Base-by-base conservation (phyloP, 108 stramenopile species). In the Aureococcus anophagefferens region DNA sequence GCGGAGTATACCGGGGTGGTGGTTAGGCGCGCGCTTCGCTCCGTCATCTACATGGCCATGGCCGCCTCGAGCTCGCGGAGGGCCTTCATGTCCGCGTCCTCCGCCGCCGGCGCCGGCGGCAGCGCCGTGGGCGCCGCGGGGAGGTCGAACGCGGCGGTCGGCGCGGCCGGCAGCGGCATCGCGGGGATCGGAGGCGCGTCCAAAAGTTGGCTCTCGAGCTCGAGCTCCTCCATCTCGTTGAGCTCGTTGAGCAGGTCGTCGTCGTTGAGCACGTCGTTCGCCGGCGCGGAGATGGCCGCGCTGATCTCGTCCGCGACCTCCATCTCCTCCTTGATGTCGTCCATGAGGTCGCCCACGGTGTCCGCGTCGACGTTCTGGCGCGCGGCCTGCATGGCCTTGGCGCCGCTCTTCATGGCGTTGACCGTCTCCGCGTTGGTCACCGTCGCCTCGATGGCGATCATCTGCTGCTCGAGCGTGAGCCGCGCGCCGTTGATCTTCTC, bases 401-500 rank as follows among this genome's bases (percentile, higher is more conserved):
- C 89, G 31, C 94, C 97, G 15, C 84, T 77, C 63, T 90, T 69
- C 92, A 98, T 91, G 46, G 94, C 97, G 40, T 88, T 81, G 84
- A 94, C 91, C 13, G 93, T 96, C 76, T 91, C 88, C 34, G 91
- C 92, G 76, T 98, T 96, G 72, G 91, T 91, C 32, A 87, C 87
- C 16, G 95, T 92, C 0, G 90, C 91, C 85, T 98, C 97, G 45
- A 98, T 83, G 73, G 91, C 91, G 72, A 96, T 94, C 14, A 94
- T 93, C 82, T 97, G 94, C 30, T 86, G 89, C 79, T 92, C 91
- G 35, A 95, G 80, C 33, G 92, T 95, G 85, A 93, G 87, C 72
- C 93, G 88, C 30, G 94, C 93, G 73, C 95, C 96, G 74, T 89
- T 83, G 73, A 98, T 94, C 83, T 98, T 98, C 77, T 93, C 92